phyloP scores from a whole-genome alignment of 805 yeast genomes.

The Ogataea nakhonphanomensis region DNA sequence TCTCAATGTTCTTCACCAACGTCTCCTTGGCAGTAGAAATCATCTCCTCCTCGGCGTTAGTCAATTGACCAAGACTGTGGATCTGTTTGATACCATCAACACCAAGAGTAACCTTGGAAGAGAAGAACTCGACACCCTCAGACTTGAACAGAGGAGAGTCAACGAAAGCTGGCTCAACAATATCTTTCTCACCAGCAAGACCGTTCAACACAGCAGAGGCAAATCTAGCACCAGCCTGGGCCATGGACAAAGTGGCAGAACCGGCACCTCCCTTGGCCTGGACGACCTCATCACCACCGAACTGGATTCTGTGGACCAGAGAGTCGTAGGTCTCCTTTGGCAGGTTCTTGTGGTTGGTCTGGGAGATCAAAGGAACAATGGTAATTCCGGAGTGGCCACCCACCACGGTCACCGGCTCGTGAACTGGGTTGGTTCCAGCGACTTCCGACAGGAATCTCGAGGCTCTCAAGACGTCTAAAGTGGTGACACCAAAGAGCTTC shows the following conservation, averaged over 20 bases:
- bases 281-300: constrained; percentile 88
- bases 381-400: constrained; percentile 98
- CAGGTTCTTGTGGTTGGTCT: constrained; percentile 65
- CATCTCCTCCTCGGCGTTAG: constrained; percentile 80
- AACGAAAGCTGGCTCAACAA: constrained; percentile 53
- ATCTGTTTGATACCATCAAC: constrained; percentile 81
- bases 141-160: constrained; percentile 77
- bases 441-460: constrained; percentile 74
- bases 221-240: constrained; percentile 77
- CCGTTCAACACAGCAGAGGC: constrained; percentile 64
- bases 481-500: constrained; percentile 94
- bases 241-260: constrained; percentile 83
- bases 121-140: constrained; percentile 96
- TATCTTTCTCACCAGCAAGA: constrained; percentile 42
- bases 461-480: constrained; percentile 87
- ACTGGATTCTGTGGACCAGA: constrained; percentile 85
- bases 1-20: constrained; percentile 82
- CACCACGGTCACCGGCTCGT: constrained; percentile 79
- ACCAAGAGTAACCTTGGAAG: constrained; percentile 91
- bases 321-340: constrained; percentile 62
- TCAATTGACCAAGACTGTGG: constrained; percentile 72
- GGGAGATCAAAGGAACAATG: constrained; percentile 89
- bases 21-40: constrained; percentile 83
- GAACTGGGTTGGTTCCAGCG: constrained; percentile 69
- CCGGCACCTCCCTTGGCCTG: constrained; percentile 84